Evolutionary conservation across 2,329 filamentous ascomycete genomes (phyloP).

Genomic region (Malbranchea zuffiana): DNA sequence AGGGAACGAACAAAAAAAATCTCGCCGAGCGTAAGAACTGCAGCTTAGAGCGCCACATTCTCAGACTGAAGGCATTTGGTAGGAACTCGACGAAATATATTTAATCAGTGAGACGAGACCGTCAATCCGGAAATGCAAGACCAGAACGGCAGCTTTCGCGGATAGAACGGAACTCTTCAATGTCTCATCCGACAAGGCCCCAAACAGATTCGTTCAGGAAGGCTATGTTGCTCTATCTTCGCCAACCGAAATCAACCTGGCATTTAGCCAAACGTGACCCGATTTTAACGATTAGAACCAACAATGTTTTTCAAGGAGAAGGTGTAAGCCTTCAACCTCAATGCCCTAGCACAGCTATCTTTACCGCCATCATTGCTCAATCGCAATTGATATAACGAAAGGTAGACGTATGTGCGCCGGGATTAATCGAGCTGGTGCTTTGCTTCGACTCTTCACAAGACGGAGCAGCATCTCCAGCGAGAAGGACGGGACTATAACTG

Average conservation of each 20-base stretch:
- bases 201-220: constrained; percentile 43
- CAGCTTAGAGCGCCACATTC: constrained; percentile 82
- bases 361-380: constrained; percentile 2
- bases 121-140: neutral
- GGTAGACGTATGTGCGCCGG: constrained; percentile 24
- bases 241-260: too few relatives aligned
- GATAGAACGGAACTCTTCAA: constrained; percentile 22
- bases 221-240: constrained; percentile 38
- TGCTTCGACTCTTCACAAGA: constrained; percentile 24
- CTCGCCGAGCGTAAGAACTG: constrained; percentile 83
- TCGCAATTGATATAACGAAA: constrained; percentile 11
- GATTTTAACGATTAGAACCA: constrained; percentile 40
- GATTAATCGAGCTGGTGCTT: constrained; percentile 72
- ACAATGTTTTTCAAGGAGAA: constrained; percentile 73
- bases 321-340: constrained; percentile 59
- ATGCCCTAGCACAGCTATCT: constrained; percentile 49
- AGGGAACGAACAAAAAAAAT: constrained; percentile 53
- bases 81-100: constrained; percentile 69
- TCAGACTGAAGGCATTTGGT: constrained; percentile 53
- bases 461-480: constrained; percentile 54
- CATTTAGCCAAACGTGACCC: too few relatives aligned
- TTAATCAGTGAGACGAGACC: constrained; percentile 62
- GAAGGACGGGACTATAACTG: constrained; percentile 71
- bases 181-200: constrained; percentile 72
- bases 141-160: constrained; percentile 16